These are phyloP conservation scores for Suhomyces ambrosiae DNA, from an alignment of 1,139 yeast genomes.

Conservation along the genomic window DNA sequence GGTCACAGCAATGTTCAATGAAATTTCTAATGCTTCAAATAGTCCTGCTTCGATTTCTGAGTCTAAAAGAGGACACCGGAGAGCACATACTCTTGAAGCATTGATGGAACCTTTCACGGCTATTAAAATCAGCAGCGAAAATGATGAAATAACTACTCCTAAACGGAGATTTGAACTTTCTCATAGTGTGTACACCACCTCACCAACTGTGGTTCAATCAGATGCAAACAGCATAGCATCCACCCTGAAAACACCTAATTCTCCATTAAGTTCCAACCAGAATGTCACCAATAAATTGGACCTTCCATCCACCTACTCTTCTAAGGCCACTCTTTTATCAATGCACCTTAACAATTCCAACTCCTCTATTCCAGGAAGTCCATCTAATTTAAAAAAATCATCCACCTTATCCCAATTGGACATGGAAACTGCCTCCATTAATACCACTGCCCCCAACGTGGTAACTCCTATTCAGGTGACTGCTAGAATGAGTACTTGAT, in stretches of 20 bases:
- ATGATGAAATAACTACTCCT: slow-evolving; percentile 12
- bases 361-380: slow-evolving; percentile 14
- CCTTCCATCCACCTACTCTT: slow-evolving; percentile 18
- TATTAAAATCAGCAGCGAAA: slow-evolving; percentile 13
- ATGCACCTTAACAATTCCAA: slow-evolving; percentile 14
- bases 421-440: slow-evolving; percentile 30
- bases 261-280: slow-evolving; percentile 34
- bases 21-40: slow-evolving; percentile 13
- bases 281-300: slow-evolving; percentile 30
- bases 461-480: slow-evolving; percentile 53
- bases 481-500: slow-evolving; percentile 42
- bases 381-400: slow-evolving; percentile 27
- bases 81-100: slow-evolving; percentile 20
- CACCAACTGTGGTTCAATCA: slow-evolving; percentile 20
- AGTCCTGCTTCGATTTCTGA: slow-evolving; percentile 17
- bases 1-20: slow-evolving; percentile 1
- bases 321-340: slow-evolving; percentile 17
- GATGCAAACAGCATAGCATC: slow-evolving; percentile 19
- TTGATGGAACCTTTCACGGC: slow-evolving; percentile 20
- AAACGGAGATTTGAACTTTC: slow-evolving; percentile 23
- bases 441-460: slow-evolving; percentile 39
- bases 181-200: slow-evolving; percentile 23
- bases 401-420: slow-evolving; percentile 37
- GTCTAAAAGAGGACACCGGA: slow-evolving; percentile 14
- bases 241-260: slow-evolving; percentile 17